Evolutionary conservation across 2,329 filamentous ascomycete species (phyloP).

Genomic region (Colletotrichum neosansevieriae): DNA sequence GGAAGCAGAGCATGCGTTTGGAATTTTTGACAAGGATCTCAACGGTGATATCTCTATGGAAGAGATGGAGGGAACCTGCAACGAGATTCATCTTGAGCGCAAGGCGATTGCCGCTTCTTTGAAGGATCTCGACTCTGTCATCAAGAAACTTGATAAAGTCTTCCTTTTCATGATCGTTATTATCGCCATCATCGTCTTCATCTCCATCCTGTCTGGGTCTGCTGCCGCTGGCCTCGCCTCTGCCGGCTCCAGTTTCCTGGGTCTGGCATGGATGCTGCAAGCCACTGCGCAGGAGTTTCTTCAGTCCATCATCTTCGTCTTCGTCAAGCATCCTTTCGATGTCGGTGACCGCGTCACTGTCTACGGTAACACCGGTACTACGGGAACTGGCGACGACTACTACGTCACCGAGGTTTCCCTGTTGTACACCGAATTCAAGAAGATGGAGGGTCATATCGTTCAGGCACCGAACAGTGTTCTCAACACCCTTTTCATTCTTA

Average conservation of each 20-base stretch:
- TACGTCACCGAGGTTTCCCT: slow-evolving; percentile 95
- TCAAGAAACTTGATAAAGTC: slow-evolving; percentile 88
- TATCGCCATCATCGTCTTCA: slow-evolving; percentile 85
- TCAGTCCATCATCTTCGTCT: slow-evolving; percentile 94
- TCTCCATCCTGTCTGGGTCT: slow-evolving; percentile 89
- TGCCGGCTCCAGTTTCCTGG: slow-evolving; percentile 87
- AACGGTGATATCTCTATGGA: slow-evolving; percentile 98
- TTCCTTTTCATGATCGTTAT: slow-evolving; percentile 88
- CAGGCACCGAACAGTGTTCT: slow-evolving; percentile 95
- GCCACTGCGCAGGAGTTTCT: slow-evolving; percentile 95
- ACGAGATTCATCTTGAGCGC: slow-evolving; percentile 93
- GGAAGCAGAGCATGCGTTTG: slow-evolving; percentile 89
- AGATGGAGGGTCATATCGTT: slow-evolving; percentile 96
- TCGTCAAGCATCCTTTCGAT: slow-evolving; percentile 97
- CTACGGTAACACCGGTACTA: slow-evolving; percentile 88
- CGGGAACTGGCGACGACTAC: slow-evolving; percentile 87
- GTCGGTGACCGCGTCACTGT: slow-evolving; percentile 93
- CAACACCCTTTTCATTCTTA: slow-evolving; percentile 93
- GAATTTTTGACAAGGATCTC: slow-evolving; percentile 95
- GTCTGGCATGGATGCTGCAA: slow-evolving; percentile 91
- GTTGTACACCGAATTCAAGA: slow-evolving; percentile 97
- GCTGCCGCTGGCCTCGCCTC: slow-evolving; percentile 93
- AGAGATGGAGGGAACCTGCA: slow-evolving; percentile 91
- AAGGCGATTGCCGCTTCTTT: slow-evolving; percentile 95
- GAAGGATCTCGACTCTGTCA: slow-evolving; percentile 94